These are phyloP conservation scores for Cystofilobasidium ferigula DNA, from an alignment of 768 basidiomycete genomes.

Conservation along the genomic window DNA sequence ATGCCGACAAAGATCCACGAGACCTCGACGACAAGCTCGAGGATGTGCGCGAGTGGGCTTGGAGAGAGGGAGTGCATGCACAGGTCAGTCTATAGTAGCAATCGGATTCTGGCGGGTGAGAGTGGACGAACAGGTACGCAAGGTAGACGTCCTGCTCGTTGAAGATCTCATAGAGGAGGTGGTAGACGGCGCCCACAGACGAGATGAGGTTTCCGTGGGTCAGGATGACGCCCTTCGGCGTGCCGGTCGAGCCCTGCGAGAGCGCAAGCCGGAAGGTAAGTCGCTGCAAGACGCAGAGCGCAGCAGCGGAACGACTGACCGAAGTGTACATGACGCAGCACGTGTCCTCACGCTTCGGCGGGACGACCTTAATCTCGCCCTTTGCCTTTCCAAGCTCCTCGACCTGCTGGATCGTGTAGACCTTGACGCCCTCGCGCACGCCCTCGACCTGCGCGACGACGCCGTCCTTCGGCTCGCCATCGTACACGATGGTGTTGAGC, in stretches of 20 bases:
- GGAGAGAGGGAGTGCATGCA: neutral
- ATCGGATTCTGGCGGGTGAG: neutral
- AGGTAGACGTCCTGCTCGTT: slow-evolving; percentile 47
- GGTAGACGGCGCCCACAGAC: slow-evolving; percentile 61
- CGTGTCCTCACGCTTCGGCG: slow-evolving; percentile 47
- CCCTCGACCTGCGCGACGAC: slow-evolving; percentile 28
- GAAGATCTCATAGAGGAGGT: slow-evolving; percentile 51
- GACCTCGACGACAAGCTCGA: slow-evolving; percentile 89
- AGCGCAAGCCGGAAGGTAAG: too few species aligned
- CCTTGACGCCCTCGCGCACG: slow-evolving; percentile 49
- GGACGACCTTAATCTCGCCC: slow-evolving; percentile 44
- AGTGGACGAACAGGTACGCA: slow-evolving; percentile 15
- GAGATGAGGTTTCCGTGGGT: slow-evolving; percentile 69
- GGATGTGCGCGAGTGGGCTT: slow-evolving; percentile 51
- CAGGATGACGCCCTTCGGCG: slow-evolving; percentile 88
- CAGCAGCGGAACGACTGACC: too few species aligned
- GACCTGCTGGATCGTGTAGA: slow-evolving; percentile 60
- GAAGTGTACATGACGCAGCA: slow-evolving; percentile 71
- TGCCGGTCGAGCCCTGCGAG: slow-evolving; percentile 61
- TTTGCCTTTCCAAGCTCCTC: slow-evolving; percentile 54
- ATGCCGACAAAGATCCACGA: slow-evolving; percentile 63
- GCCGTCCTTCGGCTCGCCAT: slow-evolving; percentile 52
- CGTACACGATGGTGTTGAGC: slow-evolving; percentile 72
- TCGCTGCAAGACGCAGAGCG: too few species aligned
- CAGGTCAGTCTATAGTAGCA: neutral